phyloP scores from a whole-genome alignment of 495 filamentous ascomycete genomes.

The Aspergillus saccharolyticus region DNA sequence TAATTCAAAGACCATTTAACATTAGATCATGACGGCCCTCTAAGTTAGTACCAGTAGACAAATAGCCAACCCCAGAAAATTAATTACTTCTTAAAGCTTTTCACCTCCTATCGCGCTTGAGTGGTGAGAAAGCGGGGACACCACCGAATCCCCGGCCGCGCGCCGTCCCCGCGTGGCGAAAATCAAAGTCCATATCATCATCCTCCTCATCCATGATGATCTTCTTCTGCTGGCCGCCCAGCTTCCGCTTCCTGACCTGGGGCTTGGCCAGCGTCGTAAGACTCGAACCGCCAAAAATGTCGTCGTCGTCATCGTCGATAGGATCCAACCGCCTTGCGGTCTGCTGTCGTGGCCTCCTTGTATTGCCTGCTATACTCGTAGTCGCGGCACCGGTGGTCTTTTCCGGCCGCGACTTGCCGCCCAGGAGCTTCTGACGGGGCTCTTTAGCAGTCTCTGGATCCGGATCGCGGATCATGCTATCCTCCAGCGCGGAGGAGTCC shows the following conservation, averaged over 20 bases:
- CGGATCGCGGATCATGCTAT: not conserved
- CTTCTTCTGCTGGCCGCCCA: constrained; percentile 58
- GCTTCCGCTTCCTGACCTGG: constrained; percentile 73
- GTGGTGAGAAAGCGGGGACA: constrained; percentile 62
- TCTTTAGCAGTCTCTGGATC: not conserved
- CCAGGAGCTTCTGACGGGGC: not conserved
- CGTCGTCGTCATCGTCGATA: constrained; percentile 2
- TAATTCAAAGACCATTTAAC: no score
- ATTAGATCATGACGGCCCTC: no score
- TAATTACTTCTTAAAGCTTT: not conserved
- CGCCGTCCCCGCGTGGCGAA: constrained; percentile 12
- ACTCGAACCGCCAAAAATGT: not conserved
- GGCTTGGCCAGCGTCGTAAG: constrained; percentile 28
- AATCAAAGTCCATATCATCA: constrained; percentile 29
- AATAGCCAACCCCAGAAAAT: no score
- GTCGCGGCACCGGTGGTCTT: not conserved
- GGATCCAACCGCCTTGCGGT: not conserved
- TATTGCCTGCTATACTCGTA: not conserved
- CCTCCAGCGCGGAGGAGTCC: not conserved
- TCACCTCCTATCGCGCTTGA: constrained; percentile 72
- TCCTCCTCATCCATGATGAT: constrained; percentile 76
- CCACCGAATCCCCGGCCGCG: constrained; percentile 24
- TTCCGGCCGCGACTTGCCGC: not conserved
- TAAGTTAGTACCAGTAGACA: no score
- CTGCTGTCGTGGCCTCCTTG: not conserved